Base-by-base conservation (phyloP, 148 eudicot species). In the Camellia granthamiana region DNA sequence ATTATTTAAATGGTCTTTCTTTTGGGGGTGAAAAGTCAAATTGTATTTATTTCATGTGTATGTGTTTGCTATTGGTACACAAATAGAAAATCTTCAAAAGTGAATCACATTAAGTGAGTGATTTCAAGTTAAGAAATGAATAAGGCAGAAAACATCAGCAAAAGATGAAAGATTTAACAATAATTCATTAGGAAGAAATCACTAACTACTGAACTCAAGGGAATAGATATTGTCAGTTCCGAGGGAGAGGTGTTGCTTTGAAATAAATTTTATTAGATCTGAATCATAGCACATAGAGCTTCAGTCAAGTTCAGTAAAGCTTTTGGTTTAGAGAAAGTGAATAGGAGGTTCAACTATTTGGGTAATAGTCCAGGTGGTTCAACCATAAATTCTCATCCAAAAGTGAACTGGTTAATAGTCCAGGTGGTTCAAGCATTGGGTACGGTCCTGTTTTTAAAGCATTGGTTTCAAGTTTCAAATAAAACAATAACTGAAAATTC, bases 401-500 rank as follows among this genome's bases (percentile, higher is more conserved):
- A 3, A 3, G 2, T 60, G 21, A 60, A 15, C 5, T 15, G 64
- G 3, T 18, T 1, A 5, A 15, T 60, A 3, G 21, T 7, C 21
- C 64, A 60, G 9, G 5, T 1, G 19, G 64, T 60, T 16, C 7
- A 18, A 30, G 38, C 38, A 30, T 30, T 30, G 38, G 38, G 38
- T 30, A 30, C 38, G 16, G 58, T 11, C n/a, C n/a, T 54, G 44
- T 52, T 54, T 52, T 54, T 14, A 12, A 54, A 73, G 30, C 62
- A 38, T 74, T 58, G 49, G 30, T 59, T 60, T 30, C 38, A 30
- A 30, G 38, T 30, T 30, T 43, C n/a, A 30, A 12, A 65, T 41
- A 47, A 11, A 30, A n/a, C 15, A 72, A 16, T 55, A 58, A 30
- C 43, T 83, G 71, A 74, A 61, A n/a, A 54, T 41, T 82, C 60